These are phyloP conservation scores for Ceratocystis smalleyi DNA, from an alignment of 2,329 filamentous ascomycete genomes.

Conservation along the genomic window DNA sequence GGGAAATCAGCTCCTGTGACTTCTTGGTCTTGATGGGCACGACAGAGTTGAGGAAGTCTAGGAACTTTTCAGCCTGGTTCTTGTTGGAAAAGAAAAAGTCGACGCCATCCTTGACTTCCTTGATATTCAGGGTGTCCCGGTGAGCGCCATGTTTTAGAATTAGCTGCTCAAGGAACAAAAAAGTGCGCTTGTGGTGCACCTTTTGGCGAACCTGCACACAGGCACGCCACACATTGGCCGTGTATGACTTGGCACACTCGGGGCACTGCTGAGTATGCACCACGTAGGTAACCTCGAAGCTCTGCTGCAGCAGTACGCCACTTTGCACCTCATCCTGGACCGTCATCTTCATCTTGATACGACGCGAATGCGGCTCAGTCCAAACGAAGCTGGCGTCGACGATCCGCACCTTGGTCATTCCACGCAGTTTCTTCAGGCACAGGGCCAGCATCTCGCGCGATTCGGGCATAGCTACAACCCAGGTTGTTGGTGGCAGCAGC, in stretches of 20 bases:
- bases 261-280: constrained; percentile 87
- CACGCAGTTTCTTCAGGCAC: constrained; percentile 75
- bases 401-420: constrained; percentile 77
- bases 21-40: constrained; percentile 66
- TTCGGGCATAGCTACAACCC: constrained; percentile 72
- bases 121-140: constrained; percentile 92
- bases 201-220: constrained; percentile 93
- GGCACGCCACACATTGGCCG: constrained; percentile 88
- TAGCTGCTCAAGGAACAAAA: constrained; percentile 67
- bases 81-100: constrained; percentile 87
- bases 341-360: constrained; percentile 89
- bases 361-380: constrained; percentile 91
- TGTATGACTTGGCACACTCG: constrained; percentile 91
- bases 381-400: constrained; percentile 94
- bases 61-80: constrained; percentile 83
- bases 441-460: constrained; percentile 84
- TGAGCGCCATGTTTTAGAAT: constrained; percentile 90
- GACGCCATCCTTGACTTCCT: constrained; percentile 86
- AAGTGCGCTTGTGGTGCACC: constrained; percentile 78
- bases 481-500: constrained; percentile 72
- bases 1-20: constrained; percentile 70
- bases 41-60: constrained; percentile 77
- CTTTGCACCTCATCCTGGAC: constrained; percentile 57
- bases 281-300: constrained; percentile 85
- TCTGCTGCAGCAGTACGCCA: constrained; percentile 65